A percentile compares a stretch with the other conserved stretches of the same genome.
Evolutionary conservation across 805 yeast species (phyloP).

Genomic region (Candida hispaniensis): DNA sequence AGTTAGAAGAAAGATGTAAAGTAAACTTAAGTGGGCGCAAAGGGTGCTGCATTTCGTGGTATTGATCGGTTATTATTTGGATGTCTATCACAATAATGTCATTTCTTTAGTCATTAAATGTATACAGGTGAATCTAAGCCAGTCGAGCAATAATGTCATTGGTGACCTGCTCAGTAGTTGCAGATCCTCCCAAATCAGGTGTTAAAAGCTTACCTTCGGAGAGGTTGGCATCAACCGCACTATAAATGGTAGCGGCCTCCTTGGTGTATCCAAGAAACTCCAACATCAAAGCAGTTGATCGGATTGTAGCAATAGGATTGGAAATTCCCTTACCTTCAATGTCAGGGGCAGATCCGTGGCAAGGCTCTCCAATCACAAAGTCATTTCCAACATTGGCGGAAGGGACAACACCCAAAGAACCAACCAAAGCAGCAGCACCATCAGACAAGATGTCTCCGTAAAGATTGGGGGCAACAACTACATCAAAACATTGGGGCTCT

Average conservation of each 20-base stretch:
- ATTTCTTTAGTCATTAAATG: background rate
- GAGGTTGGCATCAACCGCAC: slow-evolving; percentile 90
- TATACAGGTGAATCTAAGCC: slow-evolving; percentile 11
- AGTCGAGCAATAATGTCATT: slow-evolving; percentile 55
- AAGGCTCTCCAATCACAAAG: slow-evolving; percentile 97
- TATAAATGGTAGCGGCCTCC: slow-evolving; percentile 85
- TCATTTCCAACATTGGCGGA: slow-evolving; percentile 94
- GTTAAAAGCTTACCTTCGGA: slow-evolving; percentile 68
- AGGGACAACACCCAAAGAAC: slow-evolving; percentile 96
- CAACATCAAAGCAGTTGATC: slow-evolving; percentile 94
- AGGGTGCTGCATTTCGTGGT: background rate
- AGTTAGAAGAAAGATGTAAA: slow-evolving; percentile 2
- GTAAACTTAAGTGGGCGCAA: background rate
- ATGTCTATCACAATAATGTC: background rate
- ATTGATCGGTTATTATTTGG: background rate
- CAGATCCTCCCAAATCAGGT: slow-evolving; percentile 90
- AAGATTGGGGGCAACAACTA: slow-evolving; percentile 95
- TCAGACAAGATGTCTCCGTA: slow-evolving; percentile 96
- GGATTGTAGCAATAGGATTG: slow-evolving; percentile 95
- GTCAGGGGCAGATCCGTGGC: slow-evolving; percentile 99
- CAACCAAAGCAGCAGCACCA: slow-evolving; percentile 92
- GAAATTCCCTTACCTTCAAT: slow-evolving; percentile 85
- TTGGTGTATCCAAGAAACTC: slow-evolving; percentile 88
- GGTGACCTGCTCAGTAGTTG: slow-evolving; percentile 77
- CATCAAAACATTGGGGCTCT: slow-evolving; percentile 95